Base-by-base conservation (phyloP, 148 eudicot species). In the Agrostemma githago region DNA sequence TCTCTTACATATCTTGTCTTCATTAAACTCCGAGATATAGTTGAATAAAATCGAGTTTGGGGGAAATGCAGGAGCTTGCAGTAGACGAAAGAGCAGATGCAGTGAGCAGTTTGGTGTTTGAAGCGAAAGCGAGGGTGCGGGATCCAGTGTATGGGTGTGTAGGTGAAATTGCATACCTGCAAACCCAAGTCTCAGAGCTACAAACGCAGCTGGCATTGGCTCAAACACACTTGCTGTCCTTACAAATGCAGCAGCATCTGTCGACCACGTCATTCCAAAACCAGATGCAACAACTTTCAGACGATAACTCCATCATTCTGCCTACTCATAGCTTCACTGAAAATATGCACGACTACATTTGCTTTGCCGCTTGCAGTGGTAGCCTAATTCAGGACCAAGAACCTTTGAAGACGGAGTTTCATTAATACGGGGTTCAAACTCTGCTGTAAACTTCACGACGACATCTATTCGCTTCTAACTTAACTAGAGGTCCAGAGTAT, bases 101-200 rank as follows among this genome's bases (percentile, higher is more conserved):
- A 60, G 98, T 93, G 71, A 88, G 84, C 86, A 93, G 98, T 68
- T 77, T 93, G 74, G 98, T 93, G 3, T 93, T 84, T 44, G 98
- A 93, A 83, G 98, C 98, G 1, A 93, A 85, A 37, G 92, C 96
- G 6, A 82, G 98, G 63, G 66, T 84, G 79, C 72, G 89, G 38
- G 98, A 93, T 81, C 98, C 98, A 0, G 96, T 93, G 1, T 93
- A 93, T 19, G 98, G 98, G 9, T 93, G 98, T 66, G 98, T 93
- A 0, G 98, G 98, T 38, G 94, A 93, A 11, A 93, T 93, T 15
- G 88, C 98, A 6, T 88, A 76, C 75, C 75, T 93, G n/a, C 96
- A 93, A 75, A 88, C 79, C 66, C 90, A 90, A 79, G 96, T 93
- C 0, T 84, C 92, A 5, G 84, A 93, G 83, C 82, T 93, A 10